Evolutionary conservation across 768 basidiomycete genomes (phyloP).

Genomic region (Crepidotus variabilis): DNA sequence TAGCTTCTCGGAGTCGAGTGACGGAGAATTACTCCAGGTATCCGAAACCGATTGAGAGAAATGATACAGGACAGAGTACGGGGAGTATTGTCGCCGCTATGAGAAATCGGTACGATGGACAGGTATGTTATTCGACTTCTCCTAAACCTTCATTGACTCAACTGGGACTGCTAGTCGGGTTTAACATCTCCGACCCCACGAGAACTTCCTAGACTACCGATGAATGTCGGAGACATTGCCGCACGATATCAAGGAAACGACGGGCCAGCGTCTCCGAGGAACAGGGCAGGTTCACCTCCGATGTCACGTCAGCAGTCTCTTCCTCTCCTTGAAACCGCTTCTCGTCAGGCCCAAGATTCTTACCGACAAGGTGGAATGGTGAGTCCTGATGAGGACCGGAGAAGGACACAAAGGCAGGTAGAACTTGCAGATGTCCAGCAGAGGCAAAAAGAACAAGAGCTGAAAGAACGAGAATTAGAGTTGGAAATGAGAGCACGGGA

Average conservation of each 20-base stretch:
- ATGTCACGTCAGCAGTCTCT: slow-evolving; percentile 26
- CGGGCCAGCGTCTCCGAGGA: slow-evolving; percentile 36
- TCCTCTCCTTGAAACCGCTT: slow-evolving; percentile 19
- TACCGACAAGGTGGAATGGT: slow-evolving; percentile 11
- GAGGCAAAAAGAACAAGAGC: slow-evolving; percentile 50
- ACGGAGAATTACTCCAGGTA: slow-evolving; percentile 25
- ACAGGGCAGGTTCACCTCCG: slow-evolving; percentile 21
- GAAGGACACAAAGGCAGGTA: slow-evolving; percentile 37
- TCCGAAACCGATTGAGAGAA: slow-evolving; percentile 38
- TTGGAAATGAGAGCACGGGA: slow-evolving; percentile 50
- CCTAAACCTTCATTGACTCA: slow-evolving; percentile 3
- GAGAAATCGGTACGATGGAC: slow-evolving; percentile 56
- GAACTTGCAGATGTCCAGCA: slow-evolving; percentile 51
- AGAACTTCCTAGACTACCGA: slow-evolving; percentile 59
- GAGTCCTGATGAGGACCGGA: slow-evolving; percentile 25
- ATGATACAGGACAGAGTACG: slow-evolving; percentile 48
- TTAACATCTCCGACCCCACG: slow-evolving; percentile 51
- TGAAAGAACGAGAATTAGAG: slow-evolving; percentile 52
- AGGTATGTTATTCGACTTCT: slow-evolving; percentile 35
- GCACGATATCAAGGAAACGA: slow-evolving; percentile 53
- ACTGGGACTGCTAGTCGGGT: slow-evolving; percentile 35
- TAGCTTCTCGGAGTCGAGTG: slow-evolving; percentile 21
- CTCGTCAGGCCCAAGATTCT: slow-evolving; percentile 15
- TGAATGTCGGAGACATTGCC: slow-evolving; percentile 62
- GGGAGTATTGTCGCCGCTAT: slow-evolving; percentile 68